A percentile compares a stretch with the other conserved stretches of the same genome.
Evolutionary conservation across 345 rosid species (phyloP).

Genomic region (Gossypium mustelinum): DNA sequence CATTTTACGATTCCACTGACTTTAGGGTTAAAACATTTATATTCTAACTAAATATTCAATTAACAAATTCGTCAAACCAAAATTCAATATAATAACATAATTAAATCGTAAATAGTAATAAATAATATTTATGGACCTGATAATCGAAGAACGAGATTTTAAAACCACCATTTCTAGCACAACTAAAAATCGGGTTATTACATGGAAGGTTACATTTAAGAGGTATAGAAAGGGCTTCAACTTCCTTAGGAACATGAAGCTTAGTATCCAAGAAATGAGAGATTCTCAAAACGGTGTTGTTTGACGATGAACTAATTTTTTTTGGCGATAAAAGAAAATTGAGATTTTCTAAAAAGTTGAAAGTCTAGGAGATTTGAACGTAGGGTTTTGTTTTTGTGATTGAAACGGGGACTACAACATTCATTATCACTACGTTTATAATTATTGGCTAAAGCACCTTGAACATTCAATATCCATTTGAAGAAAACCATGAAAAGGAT

Average conservation of each 20-base stretch:
- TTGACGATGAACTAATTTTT: constrained; percentile 26
- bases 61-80: too few relatives aligned
- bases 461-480: constrained; percentile 27
- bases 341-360: constrained; percentile 35
- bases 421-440: constrained; percentile 56
- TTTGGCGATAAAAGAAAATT: not conserved
- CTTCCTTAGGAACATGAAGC: constrained; percentile 42
- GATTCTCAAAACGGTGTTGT: constrained; percentile 45
- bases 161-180: too few relatives aligned
- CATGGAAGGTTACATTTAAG: constrained; percentile 20
- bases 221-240: constrained; percentile 71
- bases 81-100: too few relatives aligned
- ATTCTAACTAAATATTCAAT: too few relatives aligned
- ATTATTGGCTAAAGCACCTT: constrained; percentile 52
- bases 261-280: constrained; percentile 62
- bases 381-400: constrained; percentile 16
- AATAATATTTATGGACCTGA: too few relatives aligned
- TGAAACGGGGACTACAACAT: constrained; percentile 24
- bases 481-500: constrained; percentile 10
- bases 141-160: too few relatives aligned
- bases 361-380: constrained; percentile 34
- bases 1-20: too few relatives aligned
- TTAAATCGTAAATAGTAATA: too few relatives aligned
- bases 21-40: too few relatives aligned
- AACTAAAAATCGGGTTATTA: too few relatives aligned